A percentile compares a stretch with the other conserved stretches of the same genome.
Conservation (phyloP, 768 basidiomycete species). For the Suillus decipiens region DNA sequence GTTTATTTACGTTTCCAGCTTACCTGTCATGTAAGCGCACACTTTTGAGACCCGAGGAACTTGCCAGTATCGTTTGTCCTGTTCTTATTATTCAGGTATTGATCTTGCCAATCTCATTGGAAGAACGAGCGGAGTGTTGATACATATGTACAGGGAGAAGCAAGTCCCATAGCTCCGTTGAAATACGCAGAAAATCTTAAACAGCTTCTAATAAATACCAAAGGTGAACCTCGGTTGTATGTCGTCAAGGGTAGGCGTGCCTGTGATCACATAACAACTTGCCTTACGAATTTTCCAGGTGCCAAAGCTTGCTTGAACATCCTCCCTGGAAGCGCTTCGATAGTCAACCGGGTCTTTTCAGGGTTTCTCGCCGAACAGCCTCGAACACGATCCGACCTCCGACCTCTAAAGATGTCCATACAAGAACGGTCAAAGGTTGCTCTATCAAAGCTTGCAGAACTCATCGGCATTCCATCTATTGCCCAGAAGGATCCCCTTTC, state of each 20-base stretch:
- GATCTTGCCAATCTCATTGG: background rate
- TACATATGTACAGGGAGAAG: conserved; percentile 51
- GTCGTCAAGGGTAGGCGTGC: conserved; percentile 56
- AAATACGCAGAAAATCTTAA: conserved; percentile 58
- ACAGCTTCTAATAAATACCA: conserved; percentile 48
- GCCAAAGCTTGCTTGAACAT: conserved; percentile 57
- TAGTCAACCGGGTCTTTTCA: conserved; percentile 62
- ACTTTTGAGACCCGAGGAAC: conserved; percentile 47
- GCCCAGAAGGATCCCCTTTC: conserved; percentile 56
- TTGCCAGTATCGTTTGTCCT: conserved; percentile 59
- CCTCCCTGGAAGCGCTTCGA: conserved; percentile 54
- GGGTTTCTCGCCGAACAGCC: conserved; percentile 64
- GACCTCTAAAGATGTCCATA: conserved; percentile 35
- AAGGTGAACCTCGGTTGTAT: conserved; percentile 52
- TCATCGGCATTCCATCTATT: conserved; percentile 48
- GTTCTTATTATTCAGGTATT: conserved; percentile 68
- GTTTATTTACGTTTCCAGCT: background rate
- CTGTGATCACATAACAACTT: background rate
- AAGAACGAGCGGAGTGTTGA: conserved; percentile 9
- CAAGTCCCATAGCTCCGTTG: conserved; percentile 52
- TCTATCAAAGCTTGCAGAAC: conserved; percentile 51
- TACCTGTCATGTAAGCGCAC: conserved; percentile 46
- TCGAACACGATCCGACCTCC: conserved; percentile 48
- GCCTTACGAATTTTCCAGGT: conserved; percentile 38
- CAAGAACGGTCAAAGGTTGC: conserved; percentile 57